Evolutionary conservation across 2,329 filamentous ascomycete genomes (phyloP).

Genomic region (Neophaeococcomyces mojaviensis): DNA sequence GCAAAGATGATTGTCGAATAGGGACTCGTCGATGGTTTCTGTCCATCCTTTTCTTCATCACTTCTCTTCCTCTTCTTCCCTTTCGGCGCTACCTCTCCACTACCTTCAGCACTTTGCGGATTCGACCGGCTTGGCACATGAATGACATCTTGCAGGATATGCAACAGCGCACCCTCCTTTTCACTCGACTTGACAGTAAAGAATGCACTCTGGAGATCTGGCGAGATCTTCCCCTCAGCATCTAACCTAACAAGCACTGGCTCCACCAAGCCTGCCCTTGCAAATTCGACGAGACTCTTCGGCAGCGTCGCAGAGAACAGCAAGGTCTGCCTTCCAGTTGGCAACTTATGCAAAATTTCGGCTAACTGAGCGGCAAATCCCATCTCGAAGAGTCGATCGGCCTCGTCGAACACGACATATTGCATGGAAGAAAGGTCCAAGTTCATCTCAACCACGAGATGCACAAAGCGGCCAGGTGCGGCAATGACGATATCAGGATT

Average conservation of each 20-base stretch:
- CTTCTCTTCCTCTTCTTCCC: slow-evolving; percentile 42
- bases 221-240: slow-evolving; percentile 90
- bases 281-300: slow-evolving; percentile 91
- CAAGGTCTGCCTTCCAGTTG: slow-evolving; percentile 75
- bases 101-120: slow-evolving; percentile 31
- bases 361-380: slow-evolving; percentile 89
- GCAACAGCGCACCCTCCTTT: slow-evolving; percentile 84
- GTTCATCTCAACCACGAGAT: slow-evolving; percentile 94
- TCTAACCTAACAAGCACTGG: slow-evolving; percentile 85
- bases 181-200: slow-evolving; percentile 88
- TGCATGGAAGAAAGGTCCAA: slow-evolving; percentile 82
- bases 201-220: slow-evolving; percentile 90
- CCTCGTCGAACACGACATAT: slow-evolving; percentile 97
- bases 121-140: slow-evolving; percentile 65
- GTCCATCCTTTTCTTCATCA: slow-evolving; percentile 43
- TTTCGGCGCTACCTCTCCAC: slow-evolving; percentile 38
- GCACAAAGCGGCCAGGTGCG: slow-evolving; percentile 89
- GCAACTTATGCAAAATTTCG: slow-evolving; percentile 85
- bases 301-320: slow-evolving; percentile 94
- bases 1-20: slow-evolving; percentile 94
- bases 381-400: slow-evolving; percentile 96
- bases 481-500: slow-evolving; percentile 98
- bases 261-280: slow-evolving; percentile 84
- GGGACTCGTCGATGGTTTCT: slow-evolving; percentile 46
- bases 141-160: slow-evolving; percentile 85